These are phyloP conservation scores for Trichocladium uniseriatum DNA, from an alignment of 495 filamentous ascomycete species.

Conservation along the genomic window DNA sequence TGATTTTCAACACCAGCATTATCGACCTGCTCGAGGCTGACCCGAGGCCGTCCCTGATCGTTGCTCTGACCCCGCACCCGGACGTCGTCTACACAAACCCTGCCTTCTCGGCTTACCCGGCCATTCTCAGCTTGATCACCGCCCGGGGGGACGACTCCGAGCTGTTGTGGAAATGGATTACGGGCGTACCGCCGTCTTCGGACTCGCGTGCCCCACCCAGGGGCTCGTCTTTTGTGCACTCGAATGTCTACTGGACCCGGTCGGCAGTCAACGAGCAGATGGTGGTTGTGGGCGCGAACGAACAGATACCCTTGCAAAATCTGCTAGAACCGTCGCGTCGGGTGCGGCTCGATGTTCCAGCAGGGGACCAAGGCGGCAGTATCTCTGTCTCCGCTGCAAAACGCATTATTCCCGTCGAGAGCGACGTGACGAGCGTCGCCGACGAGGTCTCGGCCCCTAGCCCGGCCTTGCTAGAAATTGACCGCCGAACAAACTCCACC, in stretches of 20 bases:
- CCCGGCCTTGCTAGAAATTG: not conserved
- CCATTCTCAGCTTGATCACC: conserved; percentile 16
- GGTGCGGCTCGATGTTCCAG: conserved; percentile 10
- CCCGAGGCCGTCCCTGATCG: conserved; percentile 33
- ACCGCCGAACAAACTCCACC: conserved; percentile 11
- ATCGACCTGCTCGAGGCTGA: conserved; percentile 34
- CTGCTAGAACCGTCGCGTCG: conserved; percentile 8
- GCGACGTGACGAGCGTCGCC: not conserved
- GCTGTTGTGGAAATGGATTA: conserved; percentile 29
- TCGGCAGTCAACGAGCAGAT: conserved; percentile 27
- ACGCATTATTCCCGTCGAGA: conserved; percentile 11
- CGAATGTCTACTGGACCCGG: conserved; percentile 30
- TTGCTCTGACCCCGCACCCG: conserved; percentile 21
- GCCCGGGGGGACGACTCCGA: conserved; percentile 11
- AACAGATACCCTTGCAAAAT: conserved; percentile 10
- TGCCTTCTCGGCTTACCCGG: conserved; percentile 15
- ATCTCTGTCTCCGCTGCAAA: conserved; percentile 4
- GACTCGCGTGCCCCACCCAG: not conserved
- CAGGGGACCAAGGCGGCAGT: not conserved
- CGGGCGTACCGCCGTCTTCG: not conserved
- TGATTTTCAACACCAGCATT: conserved; percentile 21
- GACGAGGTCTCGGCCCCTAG: not conserved
- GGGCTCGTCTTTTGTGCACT: conserved; percentile 20
- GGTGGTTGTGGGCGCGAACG: conserved; percentile 35
- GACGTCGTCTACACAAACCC: conserved; percentile 30